These are phyloP conservation scores for Penicillium sclerotiorum DNA, from an alignment of 2,329 filamentous ascomycete genomes.

Conservation along the genomic window DNA sequence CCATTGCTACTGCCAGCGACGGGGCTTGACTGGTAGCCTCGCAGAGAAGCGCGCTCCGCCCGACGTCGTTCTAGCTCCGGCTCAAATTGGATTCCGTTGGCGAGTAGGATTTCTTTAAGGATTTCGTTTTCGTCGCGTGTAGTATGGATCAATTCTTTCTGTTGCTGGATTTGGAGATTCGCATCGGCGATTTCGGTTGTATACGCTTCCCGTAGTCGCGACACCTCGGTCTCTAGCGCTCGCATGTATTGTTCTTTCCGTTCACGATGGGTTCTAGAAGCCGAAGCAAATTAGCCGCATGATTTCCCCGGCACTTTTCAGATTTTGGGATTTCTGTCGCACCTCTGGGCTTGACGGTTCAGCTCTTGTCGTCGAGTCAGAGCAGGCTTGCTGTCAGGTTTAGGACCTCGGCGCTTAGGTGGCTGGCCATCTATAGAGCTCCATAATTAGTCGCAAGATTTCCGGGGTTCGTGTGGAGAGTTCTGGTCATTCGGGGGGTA, in stretches of 20 bases:
- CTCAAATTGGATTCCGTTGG: constrained; percentile 62
- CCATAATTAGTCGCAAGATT: too few relatives aligned
- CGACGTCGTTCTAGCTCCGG: constrained; percentile 46
- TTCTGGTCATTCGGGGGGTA: neutral
- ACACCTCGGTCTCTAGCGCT: constrained; percentile 85
- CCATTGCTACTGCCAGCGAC: constrained; percentile 43
- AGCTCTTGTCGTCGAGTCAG: constrained; percentile 89
- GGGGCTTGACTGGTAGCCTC: constrained; percentile 42
- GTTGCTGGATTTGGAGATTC: constrained; percentile 54
- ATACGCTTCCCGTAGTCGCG: constrained; percentile 75
- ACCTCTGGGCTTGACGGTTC: constrained; percentile 95
- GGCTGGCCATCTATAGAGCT: constrained; percentile 71
- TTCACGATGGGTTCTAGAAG: constrained; percentile 84
- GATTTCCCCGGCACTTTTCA: too few relatives aligned
- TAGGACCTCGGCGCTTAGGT: constrained; percentile 87
- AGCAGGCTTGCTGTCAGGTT: constrained; percentile 94
- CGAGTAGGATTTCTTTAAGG: constrained; percentile 64
- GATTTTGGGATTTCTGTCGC: constrained; percentile 27
- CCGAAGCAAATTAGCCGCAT: constrained; percentile 8
- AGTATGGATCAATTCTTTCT: constrained; percentile 74
- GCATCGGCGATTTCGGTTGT: constrained; percentile 69
- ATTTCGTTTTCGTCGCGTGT: constrained; percentile 78
- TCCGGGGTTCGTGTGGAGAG: neutral
- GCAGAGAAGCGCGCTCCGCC: constrained; percentile 28
- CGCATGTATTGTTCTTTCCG: constrained; percentile 97